A percentile compares a stretch with the other conserved stretches of the same genome.
These are phyloP conservation scores for Daedaleopsis nitida DNA, from an alignment of 768 basidiomycete genomes.

Conservation along the genomic window DNA sequence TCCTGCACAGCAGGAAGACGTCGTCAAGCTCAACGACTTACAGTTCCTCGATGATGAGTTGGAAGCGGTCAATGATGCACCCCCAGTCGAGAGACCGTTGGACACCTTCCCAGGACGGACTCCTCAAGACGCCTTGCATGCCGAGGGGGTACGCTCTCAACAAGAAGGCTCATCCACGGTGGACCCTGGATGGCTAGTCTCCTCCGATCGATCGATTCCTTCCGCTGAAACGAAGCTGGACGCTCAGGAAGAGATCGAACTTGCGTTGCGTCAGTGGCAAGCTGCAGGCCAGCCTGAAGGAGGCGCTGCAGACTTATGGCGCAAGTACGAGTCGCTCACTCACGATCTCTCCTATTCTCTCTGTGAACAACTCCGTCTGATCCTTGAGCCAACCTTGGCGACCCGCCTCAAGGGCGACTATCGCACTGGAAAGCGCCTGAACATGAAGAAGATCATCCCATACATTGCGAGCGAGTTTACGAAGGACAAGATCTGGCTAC, in stretches of 20 bases:
- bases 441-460: constrained; percentile 98
- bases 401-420: constrained; percentile 96
- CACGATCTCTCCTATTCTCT: constrained; percentile 88
- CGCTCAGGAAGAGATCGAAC: constrained; percentile 41
- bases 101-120: not conserved
- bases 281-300: constrained; percentile 54
- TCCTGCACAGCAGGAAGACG: constrained; percentile 81
- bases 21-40: constrained; percentile 79
- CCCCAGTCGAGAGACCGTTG: constrained; percentile 6
- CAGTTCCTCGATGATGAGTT: constrained; percentile 66
- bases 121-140: constrained; percentile 5
- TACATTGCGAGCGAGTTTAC: constrained; percentile 99
- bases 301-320: constrained; percentile 82
- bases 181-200: not conserved
- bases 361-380: constrained; percentile 95
- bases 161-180: not conserved
- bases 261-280: constrained; percentile 63
- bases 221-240: constrained; percentile 29
- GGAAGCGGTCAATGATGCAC: constrained; percentile 1
- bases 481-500: constrained; percentile 99
- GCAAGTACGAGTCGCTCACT: constrained; percentile 86
- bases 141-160: constrained; percentile 11
- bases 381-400: constrained; percentile 92
- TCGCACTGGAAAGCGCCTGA: constrained; percentile 94
- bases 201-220: constrained; percentile 5